phyloP scores from a whole-genome alignment of 2,329 filamentous ascomycete species.

The Botrytis medusae region DNA sequence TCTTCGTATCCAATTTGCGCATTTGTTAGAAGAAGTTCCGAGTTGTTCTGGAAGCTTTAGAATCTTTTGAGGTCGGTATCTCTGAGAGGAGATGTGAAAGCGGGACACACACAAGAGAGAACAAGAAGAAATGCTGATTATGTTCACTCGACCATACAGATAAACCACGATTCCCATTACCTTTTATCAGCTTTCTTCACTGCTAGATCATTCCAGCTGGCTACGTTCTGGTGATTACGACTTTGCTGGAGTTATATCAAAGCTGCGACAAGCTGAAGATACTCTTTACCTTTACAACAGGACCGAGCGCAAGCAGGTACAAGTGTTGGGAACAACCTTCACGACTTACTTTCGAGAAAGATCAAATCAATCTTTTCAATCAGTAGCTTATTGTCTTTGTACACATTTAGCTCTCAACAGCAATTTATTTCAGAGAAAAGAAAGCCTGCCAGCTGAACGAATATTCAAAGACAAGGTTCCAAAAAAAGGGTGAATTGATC shows the following conservation, averaged over 20 bases:
- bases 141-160: neutral
- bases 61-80: neutral
- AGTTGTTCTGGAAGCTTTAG: conserved; percentile 26
- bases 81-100: neutral
- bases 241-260: conserved; percentile 20
- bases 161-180: neutral
- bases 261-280: conserved; percentile 34
- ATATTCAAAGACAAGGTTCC: conserved; percentile 3
- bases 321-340: conserved; percentile 5
- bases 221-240: neutral
- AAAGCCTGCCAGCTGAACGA: conserved; percentile 2
- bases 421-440: neutral
- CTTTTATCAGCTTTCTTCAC: neutral
- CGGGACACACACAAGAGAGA: neutral
- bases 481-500: conserved; percentile 1
- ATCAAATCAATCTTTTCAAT: neutral
- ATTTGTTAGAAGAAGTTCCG: neutral
- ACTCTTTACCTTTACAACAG: conserved; percentile 26
- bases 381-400: neutral
- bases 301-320: conserved; percentile 33
- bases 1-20: neutral
- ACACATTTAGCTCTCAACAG: neutral
- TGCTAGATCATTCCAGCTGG: neutral
- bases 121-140: neutral
- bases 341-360: neutral